Percentiles rank a stretch among this genome's conserved stretches.
Evolutionary conservation across 2,329 filamentous ascomycete genomes (phyloP).

Genomic region (Gaeumannomyces tritici): DNA sequence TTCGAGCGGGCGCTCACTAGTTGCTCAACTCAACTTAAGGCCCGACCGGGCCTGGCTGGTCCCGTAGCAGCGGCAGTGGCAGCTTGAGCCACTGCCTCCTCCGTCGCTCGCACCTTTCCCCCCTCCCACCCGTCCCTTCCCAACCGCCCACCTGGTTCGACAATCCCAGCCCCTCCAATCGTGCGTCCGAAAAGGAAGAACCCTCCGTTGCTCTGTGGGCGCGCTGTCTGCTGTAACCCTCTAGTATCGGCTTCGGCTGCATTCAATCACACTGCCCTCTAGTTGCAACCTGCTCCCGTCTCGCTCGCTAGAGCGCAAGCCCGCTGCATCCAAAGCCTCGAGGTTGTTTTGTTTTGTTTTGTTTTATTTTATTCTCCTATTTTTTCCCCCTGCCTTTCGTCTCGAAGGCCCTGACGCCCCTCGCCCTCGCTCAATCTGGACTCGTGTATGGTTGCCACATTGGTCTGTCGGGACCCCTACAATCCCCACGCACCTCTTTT

Average conservation of each 20-base stretch:
- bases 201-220: not conserved
- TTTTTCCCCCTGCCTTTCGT: not conserved
- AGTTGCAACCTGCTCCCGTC: not conserved
- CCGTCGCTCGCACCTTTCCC: not conserved
- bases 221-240: not conserved
- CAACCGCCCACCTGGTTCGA: slow-evolving; percentile 1
- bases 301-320: not conserved
- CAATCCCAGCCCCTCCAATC: not conserved
- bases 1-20: not conserved
- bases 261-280: not conserved
- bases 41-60: not conserved
- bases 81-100: not conserved
- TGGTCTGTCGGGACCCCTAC: not conserved
- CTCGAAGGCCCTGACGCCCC: not conserved
- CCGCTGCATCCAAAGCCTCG: not conserved
- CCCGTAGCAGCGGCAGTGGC: not conserved
- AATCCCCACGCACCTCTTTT: not conserved
- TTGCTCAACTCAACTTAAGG: not conserved
- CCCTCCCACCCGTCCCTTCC: not conserved
- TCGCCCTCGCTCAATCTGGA: not conserved
- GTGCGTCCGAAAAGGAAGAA: not conserved
- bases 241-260: not conserved
- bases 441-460: not conserved
- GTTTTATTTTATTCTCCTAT: not conserved
- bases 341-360: not conserved